Evolutionary conservation across 176 grass and related monocot species (phyloP), one percentile per base, ranked within the genome.

Genomic region (Bromus sterilis): DNA sequence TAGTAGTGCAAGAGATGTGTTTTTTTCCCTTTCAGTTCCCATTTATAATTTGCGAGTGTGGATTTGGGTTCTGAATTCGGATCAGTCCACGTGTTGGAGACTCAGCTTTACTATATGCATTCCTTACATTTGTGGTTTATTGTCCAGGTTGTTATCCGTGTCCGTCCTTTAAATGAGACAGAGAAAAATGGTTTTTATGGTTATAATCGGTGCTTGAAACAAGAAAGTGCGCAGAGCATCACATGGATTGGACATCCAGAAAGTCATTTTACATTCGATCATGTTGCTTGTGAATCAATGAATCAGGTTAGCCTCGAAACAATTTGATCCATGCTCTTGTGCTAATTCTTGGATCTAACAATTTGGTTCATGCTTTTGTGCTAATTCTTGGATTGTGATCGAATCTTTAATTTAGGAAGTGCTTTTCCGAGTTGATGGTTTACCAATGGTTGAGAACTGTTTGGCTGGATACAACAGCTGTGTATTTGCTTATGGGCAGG

Each of bases 391-490:
- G 61, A 40, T 60, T 53, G 32, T 75, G 58, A 66, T 83, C 73
- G 11, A 81, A 6, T 20, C n/a, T 69, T 61, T 8, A 75, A 78
- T 58, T 81, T 74, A 98, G 95, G 95, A 98, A 78, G 84, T 86
- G 68, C 86, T 98, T 81, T 98, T 98, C 49, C 85, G 79, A 76
- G 90, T 95, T 71, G 84, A 84, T 60, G 95, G 95, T 82, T 91
- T 98, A 89, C 92, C 92, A 15, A 95, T 98, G 90, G 95, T 98
- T 30, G 92, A 98, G 84, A 98, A 98, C 51, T 98, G 92, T 78
- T 95, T 98, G 78, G 86, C 92, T 44, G 95, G 95, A 29, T 98
- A 98, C 75, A 98, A 98, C 26, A 93, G 96, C 73, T 98, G 96
- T 15, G 79, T 98, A 41, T 95, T 98, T 93, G 91, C 96, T 67